phyloP scores from a whole-genome alignment of 768 basidiomycete genomes.

The Amylocystis lapponica region DNA sequence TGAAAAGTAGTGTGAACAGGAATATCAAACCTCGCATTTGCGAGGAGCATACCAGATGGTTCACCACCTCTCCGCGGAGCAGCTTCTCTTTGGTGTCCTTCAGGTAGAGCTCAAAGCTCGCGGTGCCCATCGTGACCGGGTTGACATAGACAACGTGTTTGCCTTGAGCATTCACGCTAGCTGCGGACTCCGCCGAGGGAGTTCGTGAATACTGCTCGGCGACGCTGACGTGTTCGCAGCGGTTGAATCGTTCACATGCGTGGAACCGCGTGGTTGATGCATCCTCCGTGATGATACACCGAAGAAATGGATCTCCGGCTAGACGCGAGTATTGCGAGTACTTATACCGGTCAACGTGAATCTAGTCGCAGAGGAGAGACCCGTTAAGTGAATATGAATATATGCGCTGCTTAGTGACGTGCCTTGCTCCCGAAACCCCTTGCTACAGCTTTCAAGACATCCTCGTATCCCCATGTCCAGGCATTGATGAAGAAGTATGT shows the following conservation, averaged over 20 bases:
- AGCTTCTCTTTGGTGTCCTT: conserved; percentile 40
- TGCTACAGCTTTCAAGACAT: conserved; percentile 73
- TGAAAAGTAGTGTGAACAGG: conserved; percentile 22
- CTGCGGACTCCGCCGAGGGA: conserved; percentile 8
- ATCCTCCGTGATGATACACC: conserved; percentile 55
- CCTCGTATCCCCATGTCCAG: conserved; percentile 98
- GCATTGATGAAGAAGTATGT: conserved; percentile 84
- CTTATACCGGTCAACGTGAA: conserved; percentile 93
- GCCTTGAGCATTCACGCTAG: conserved; percentile 23
- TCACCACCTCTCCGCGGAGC: conserved; percentile 39
- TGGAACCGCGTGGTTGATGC: conserved; percentile 73
- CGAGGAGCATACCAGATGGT: conserved; percentile 51
- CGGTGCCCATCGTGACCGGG: conserved; percentile 65
- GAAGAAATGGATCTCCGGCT: conserved; percentile 54
- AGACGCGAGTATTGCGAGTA: conserved; percentile 51
- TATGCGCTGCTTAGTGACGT: neutral
- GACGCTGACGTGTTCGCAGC: conserved; percentile 59
- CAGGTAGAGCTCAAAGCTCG: conserved; percentile 47
- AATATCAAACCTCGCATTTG: neutral
- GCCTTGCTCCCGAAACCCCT: conserved; percentile 61
- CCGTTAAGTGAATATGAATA: neutral
- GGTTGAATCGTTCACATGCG: conserved; percentile 82
- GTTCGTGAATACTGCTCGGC: conserved; percentile 13
- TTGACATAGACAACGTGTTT: conserved; percentile 78
- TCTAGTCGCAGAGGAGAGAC: conserved; percentile 34